These are phyloP conservation scores for Carex parvula DNA, from an alignment of 176 grass and related monocot species.

Conservation along the genomic window DNA sequence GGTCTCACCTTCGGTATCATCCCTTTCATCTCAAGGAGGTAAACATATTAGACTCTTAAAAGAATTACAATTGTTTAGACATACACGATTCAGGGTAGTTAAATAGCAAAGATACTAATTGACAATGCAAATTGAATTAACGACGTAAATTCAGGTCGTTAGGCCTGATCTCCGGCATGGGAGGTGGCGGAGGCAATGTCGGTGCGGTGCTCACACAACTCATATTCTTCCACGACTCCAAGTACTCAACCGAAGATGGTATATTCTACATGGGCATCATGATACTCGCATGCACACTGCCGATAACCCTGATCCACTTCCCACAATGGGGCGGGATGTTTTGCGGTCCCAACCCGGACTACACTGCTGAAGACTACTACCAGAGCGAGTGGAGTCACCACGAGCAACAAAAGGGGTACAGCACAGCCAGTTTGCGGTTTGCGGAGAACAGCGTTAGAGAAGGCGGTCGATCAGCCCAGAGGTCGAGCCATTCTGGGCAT, in stretches of 20 bases:
- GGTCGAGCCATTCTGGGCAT: conserved; percentile 36
- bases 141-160: conserved; percentile 34
- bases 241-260: conserved; percentile 68
- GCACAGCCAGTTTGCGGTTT: conserved; percentile 40
- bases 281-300: conserved; percentile 82
- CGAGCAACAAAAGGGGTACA: conserved; percentile 49
- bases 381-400: conserved; percentile 54
- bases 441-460: conserved; percentile 77
- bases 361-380: conserved; percentile 77
- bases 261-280: conserved; percentile 93
- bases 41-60: not conserved
- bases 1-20: conserved; percentile 85
- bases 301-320: conserved; percentile 61
- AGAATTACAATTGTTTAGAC: not conserved
- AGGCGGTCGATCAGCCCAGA: conserved; percentile 20
- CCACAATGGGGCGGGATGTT: conserved; percentile 87
- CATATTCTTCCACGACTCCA: conserved; percentile 80
- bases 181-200: conserved; percentile 72
- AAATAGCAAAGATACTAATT: not conserved
- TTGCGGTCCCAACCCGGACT: conserved; percentile 21
- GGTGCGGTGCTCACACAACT: conserved; percentile 82
- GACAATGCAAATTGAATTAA: not conserved
- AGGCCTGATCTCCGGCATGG: conserved; percentile 82
- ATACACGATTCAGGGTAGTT: not conserved
- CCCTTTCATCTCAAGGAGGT: conserved; percentile 73